Evolutionary conservation across 2,329 filamentous ascomycete genomes (phyloP).

Genomic region (Aspergillus sp.): DNA sequence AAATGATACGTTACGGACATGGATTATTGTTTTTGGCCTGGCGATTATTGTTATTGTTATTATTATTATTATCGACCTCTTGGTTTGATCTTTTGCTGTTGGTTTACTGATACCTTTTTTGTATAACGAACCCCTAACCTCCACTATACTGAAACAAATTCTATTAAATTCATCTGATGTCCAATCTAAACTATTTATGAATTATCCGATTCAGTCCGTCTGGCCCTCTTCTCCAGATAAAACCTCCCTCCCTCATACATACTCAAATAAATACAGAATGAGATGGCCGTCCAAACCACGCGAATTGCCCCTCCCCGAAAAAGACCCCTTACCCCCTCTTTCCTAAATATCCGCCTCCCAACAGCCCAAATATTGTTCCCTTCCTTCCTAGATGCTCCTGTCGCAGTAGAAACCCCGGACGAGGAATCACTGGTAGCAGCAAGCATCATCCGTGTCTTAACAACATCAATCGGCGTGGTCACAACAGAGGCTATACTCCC

Average conservation of each 20-base stretch:
- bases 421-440: constrained; percentile 50
- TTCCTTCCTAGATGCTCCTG: neutral
- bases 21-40: neutral
- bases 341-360: constrained; percentile 62
- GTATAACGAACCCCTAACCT: constrained; percentile 2
- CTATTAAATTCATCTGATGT: neutral
- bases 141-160: constrained; percentile 4
- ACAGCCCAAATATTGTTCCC: constrained; percentile 45
- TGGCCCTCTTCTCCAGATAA: constrained; percentile 48
- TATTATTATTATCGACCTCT: neutral
- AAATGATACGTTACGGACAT: constrained; percentile 9
- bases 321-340: constrained; percentile 70
- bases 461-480: constrained; percentile 86
- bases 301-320: constrained; percentile 73
- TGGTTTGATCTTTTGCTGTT: neutral
- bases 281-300: constrained; percentile 76
- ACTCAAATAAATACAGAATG: constrained; percentile 80
- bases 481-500: constrained; percentile 73
- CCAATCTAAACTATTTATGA: constrained; percentile 22
- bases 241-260: constrained; percentile 79
- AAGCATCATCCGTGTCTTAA: constrained; percentile 90
- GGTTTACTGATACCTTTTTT: neutral
- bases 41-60: neutral
- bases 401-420: neutral
- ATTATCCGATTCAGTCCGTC: constrained; percentile 28